Base-by-base conservation (phyloP, 441 rosid species). In the Jatropha podagrica region DNA sequence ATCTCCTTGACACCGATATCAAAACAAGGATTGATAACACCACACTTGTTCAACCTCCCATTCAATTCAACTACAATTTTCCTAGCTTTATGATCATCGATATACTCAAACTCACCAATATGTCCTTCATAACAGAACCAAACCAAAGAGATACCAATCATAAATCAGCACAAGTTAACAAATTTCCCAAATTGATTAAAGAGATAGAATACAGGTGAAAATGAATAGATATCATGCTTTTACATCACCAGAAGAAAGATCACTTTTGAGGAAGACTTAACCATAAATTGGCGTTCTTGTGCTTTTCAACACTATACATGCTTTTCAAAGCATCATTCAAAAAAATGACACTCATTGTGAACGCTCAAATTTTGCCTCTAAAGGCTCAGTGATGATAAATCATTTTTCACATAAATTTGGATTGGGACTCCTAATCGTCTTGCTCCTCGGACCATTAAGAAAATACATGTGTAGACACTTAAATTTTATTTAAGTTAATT, bases 271-370 rank as follows among this genome's bases (percentile, higher is more conserved):
- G 93, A 89, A 27, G 93, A 91, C 79, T 90, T 74, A 75, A 88
- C 86, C 90, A 89, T 86, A 76, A 81, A 90, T 78, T 89, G 93
- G 3, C 90, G 83, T 89, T 88, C 17, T 90, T 91, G 9, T 85
- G 74, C 71, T 89, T 89, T 81, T 89, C 93, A 0, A 91, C 91
- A 81, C 88, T 89, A 81, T 87, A 88, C 89, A 89, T 87, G 84
- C 93, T 82, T 83, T 89, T 89, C 8, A 89, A 84, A 72, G 93
- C 93, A 81, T 89, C 93, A 74, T 90, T 90, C 87, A 90, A 65
- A 58, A 89, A 90, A 56, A 91, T 89, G 41, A 86, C 87, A 74
- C 90, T 86, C 86, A 89, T 23, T 23, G 23, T 23, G 23, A 23
- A 23, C 23, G 23, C 0, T 23, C 23, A 23, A 0, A 23, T 23